Evolutionary conservation across 1,284 basidiomycete species (phyloP), one percentile per base, ranked within the genome.

Genomic region (Meira miltonrushii): DNA sequence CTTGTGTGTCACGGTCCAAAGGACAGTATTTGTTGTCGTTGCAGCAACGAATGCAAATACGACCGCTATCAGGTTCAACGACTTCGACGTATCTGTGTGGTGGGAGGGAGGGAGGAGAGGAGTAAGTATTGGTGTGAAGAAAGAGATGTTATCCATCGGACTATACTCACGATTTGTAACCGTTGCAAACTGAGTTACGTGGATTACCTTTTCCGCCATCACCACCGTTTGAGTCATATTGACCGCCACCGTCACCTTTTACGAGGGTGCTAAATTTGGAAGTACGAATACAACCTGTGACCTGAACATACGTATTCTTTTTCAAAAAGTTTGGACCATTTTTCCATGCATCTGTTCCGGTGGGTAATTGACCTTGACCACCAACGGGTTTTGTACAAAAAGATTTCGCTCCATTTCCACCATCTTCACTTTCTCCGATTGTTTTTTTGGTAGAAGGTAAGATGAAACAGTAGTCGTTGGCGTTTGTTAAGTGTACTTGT

Each of bases 181-280:
- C 72, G 17, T 52, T 40, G 54, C 74, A 77, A 19, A 60, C 60
- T 28, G 66, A 71, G 12, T 60, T 59, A 5, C 47, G 54, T 7
- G 74, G 74, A 68, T 77, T 75, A 25, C 73, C 73, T 12, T 33
- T 38, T n/a, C 72, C 69, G 8, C 67, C 68, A 51, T 66, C 69
- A 41, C 72, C 74, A 51, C 74, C 74, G 60, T 62, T 68, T 12
- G 68, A 67, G 59, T 75, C 74, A 61, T 77, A 77, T 58, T 77
- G 74, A 8, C 74, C 74, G 10, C 74, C 74, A 9, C 60, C 67
- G 38, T 75, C 70, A 59, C 52, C 46, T n/a, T 60, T 23, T 17
- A 61, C 55, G 1, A 74, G 58, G 1, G 61, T 60, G 37, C 47
- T 49, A 47, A 54, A 54, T 15, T 50, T 55, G 11, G 28, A 38